A percentile compares a stretch with the other conserved stretches of the same genome.
These are phyloP conservation scores for Lepidium campestre DNA, from an alignment of 441 rosid genomes.

Conservation along the genomic window DNA sequence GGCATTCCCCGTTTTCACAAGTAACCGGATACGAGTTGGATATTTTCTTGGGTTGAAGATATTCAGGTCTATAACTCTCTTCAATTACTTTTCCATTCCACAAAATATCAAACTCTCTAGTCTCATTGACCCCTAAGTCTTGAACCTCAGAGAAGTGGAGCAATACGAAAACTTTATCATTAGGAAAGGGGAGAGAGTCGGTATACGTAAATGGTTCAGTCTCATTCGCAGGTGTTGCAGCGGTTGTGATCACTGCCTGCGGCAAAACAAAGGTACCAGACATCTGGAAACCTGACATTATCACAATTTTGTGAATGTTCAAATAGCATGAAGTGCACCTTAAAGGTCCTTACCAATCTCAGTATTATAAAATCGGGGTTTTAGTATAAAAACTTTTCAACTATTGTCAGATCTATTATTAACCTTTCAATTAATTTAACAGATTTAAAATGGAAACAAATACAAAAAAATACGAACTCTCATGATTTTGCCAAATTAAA, in stretches of 20 bases:
- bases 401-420: too few relatives aligned
- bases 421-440: too few relatives aligned
- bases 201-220: not conserved
- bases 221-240: not conserved
- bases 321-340: too few relatives aligned
- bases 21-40: not conserved
- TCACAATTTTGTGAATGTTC: too few relatives aligned
- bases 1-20: not conserved
- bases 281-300: too few relatives aligned
- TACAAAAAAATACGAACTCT: too few relatives aligned
- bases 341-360: too few relatives aligned
- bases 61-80: not conserved
- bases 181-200: not conserved
- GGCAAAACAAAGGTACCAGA: not conserved
- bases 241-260: not conserved
- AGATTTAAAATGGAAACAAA: too few relatives aligned
- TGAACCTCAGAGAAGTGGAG: conserved; percentile 2
- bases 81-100: not conserved
- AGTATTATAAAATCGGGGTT: too few relatives aligned
- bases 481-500: too few relatives aligned
- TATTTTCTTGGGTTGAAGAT: not conserved
- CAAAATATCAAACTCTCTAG: not conserved
- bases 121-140: not conserved
- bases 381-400: too few relatives aligned
- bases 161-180: not conserved